Conservation (phyloP, 257 asterid genomes). For the Ajuga chamaepitys region DNA sequence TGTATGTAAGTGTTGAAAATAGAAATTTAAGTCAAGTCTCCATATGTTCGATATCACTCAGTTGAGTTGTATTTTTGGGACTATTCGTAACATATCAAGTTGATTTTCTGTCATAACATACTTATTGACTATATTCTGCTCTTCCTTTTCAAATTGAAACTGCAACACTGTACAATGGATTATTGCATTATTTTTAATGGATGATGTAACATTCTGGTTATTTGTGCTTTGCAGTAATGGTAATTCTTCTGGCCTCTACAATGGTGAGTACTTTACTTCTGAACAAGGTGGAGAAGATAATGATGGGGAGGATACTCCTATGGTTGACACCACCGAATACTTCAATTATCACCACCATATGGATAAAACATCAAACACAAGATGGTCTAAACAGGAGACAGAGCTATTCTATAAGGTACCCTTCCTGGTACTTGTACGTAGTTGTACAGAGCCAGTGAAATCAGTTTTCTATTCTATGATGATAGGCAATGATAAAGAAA, state of each 20-base stretch:
- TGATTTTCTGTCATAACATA: not conserved
- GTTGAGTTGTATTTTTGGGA: not conserved
- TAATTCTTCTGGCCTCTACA: slow-evolving; percentile 27
- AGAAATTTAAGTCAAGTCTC: not conserved
- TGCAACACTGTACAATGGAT: not conserved
- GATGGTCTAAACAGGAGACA: slow-evolving; percentile 89
- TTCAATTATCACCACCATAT: slow-evolving; percentile 77
- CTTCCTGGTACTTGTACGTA: not conserved
- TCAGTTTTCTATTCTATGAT: not conserved
- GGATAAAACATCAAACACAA: slow-evolving; percentile 54
- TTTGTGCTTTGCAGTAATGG: slow-evolving; percentile 39
- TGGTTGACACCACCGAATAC: slow-evolving; percentile 29
- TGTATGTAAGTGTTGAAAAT: not conserved
- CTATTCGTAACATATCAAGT: not conserved
- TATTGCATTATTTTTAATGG: not conserved
- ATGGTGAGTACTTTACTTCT: slow-evolving; percentile 31
- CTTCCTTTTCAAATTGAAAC: not conserved
- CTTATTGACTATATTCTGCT: not conserved
- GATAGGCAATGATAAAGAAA: not conserved
- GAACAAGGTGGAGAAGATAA: slow-evolving; percentile 30
- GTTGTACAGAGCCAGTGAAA: not conserved
- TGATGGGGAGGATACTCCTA: slow-evolving; percentile 31
- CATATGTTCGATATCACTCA: not conserved
- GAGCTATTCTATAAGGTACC: slow-evolving; percentile 82
- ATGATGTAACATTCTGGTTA: slow-evolving; percentile 8